phyloP scores from a whole-genome alignment of 2,329 filamentous ascomycete genomes.

The Tympanopsis confertula region DNA sequence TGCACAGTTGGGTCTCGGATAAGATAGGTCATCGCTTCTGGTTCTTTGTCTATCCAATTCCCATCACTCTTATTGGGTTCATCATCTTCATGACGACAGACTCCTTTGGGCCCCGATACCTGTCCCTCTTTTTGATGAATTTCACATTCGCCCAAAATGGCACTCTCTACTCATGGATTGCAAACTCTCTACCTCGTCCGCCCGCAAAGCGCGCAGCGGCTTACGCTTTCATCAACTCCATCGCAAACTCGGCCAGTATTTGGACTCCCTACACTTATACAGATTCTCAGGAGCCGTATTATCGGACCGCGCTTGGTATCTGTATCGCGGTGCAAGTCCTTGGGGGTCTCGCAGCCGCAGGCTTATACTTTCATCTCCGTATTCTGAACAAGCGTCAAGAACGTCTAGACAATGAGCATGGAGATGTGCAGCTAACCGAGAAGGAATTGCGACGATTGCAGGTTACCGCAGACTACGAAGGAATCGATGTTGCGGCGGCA shows the following conservation, averaged over 20 bases:
- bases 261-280: constrained; percentile 37
- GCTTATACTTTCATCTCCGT: constrained; percentile 23
- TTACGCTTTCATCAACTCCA: constrained; percentile 39
- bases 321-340: constrained; percentile 25
- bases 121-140: constrained; percentile 40
- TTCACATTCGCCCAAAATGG: constrained; percentile 43
- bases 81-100: constrained; percentile 40
- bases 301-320: constrained; percentile 25
- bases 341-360: constrained; percentile 17
- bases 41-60: constrained; percentile 39
- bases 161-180: constrained; percentile 35
- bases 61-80: constrained; percentile 35
- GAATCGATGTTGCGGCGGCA: constrained; percentile 33
- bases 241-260: constrained; percentile 38
- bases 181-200: constrained; percentile 34
- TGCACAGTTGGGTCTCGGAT: constrained; percentile 30
- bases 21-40: constrained; percentile 32
- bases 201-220: constrained; percentile 42
- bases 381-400: constrained; percentile 35
- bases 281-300: constrained; percentile 21
- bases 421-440: constrained; percentile 28
- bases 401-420: constrained; percentile 31
- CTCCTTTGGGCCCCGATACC: constrained; percentile 39
- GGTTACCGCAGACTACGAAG: constrained; percentile 37
- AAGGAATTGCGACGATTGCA: constrained; percentile 31